Evolutionary conservation across 228 moss, liverwort and hornwort genomes (phyloP).

Genomic region (Sphagnum magellanicum): DNA sequence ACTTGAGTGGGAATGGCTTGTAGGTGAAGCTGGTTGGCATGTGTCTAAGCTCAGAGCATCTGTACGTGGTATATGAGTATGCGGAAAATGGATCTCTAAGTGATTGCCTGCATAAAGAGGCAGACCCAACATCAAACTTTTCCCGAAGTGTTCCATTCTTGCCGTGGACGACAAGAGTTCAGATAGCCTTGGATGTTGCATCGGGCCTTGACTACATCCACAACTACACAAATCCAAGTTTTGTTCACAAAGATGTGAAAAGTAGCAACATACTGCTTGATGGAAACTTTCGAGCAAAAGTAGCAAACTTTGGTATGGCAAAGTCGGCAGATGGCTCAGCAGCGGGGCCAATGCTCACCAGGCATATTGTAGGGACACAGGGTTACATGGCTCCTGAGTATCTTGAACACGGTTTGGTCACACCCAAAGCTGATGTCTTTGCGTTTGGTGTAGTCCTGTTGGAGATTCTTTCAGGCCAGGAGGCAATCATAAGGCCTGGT

Average conservation of each 20-base stretch:
- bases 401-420: conserved; percentile 61
- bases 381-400: conserved; percentile 93
- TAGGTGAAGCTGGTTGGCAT: conserved; percentile 63
- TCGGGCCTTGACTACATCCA: conserved; percentile 78
- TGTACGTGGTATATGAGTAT: conserved; percentile 74
- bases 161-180: conserved; percentile 52
- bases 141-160: conserved; percentile 49
- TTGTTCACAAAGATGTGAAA: conserved; percentile 84
- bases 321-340: conserved; percentile 24
- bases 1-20: not conserved
- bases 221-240: conserved; percentile 64
- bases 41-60: conserved; percentile 47
- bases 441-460: conserved; percentile 73
- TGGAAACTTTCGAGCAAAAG: conserved; percentile 55
- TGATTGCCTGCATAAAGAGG: conserved; percentile 64
- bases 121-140: conserved; percentile 26
- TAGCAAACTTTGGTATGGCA: conserved; percentile 83
- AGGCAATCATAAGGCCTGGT: conserved; percentile 12
- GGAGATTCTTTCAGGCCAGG: conserved; percentile 52
- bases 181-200: conserved; percentile 66
- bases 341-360: conserved; percentile 47
- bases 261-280: conserved; percentile 70
- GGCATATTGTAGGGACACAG: conserved; percentile 70
- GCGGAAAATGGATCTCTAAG: conserved; percentile 79
- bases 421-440: conserved; percentile 73